Percentiles rank a stretch among this genome's conserved stretches.
phyloP scores from a whole-genome alignment of 306 rosid species.

The Clitoria ternatea region DNA sequence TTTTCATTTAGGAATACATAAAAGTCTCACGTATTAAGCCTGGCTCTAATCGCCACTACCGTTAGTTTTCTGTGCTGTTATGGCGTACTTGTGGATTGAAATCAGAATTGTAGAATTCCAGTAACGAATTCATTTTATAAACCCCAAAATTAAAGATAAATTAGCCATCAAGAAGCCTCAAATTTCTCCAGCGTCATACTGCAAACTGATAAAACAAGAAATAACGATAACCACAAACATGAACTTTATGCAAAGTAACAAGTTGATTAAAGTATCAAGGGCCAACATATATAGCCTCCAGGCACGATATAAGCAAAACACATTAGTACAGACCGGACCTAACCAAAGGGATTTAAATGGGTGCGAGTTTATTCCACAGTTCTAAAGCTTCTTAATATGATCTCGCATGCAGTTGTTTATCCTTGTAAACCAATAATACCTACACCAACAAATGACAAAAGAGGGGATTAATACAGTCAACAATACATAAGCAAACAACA shows the following conservation, averaged over 20 bases:
- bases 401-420: slow-evolving; percentile 26
- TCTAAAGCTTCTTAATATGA: neutral
- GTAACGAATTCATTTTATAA: too few species aligned
- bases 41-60: too few species aligned
- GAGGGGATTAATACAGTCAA: neutral
- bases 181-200: neutral
- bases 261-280: neutral
- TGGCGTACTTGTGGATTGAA: too few species aligned
- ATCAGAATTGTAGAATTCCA: too few species aligned
- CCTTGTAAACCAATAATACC: slow-evolving; percentile 92
- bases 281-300: slow-evolving; percentile 2
- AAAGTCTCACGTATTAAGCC: too few species aligned
- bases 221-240: neutral
- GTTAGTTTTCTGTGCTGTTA: too few species aligned
- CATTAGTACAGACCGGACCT: slow-evolving; percentile 27
- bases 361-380: slow-evolving; percentile 27
- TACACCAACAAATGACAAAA: slow-evolving; percentile 10
- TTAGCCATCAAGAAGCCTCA: neutral
- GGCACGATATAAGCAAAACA: neutral
- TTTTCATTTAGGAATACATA: too few species aligned
- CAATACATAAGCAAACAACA: neutral
- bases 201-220: neutral
- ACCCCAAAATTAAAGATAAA: too few species aligned
- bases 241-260: neutral
- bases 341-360: slow-evolving; percentile 10